Evolutionary conservation across 2,329 filamentous ascomycete species (phyloP), one percentile per base, ranked within the genome.

Genomic region (Eutypa lata): DNA sequence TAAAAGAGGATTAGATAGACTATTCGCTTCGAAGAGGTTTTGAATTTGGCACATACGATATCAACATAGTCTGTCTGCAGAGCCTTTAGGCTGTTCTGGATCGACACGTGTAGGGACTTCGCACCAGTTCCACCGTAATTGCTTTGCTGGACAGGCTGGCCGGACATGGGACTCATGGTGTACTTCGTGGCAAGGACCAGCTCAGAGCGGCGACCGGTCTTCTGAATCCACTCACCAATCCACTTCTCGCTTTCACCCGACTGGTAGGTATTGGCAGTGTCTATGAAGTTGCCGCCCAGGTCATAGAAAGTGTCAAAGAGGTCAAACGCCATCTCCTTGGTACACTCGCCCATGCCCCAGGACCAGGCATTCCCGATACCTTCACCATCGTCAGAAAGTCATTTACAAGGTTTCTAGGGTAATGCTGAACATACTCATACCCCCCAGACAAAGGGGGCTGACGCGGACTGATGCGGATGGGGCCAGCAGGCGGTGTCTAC

Each of bases 281-380:
- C 84, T 63, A 88, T 83, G 66, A 87, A 86, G 70, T 87, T 87
- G 16, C 84, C 84, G 7, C 83, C 83, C 0, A 76, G 70, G 13
- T 73, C 73, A 47, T 71, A 75, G 66, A 77, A 86, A 54, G 74
- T 74, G 56, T 86, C 82, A 2, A 86, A 71, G 10, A 87, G 72
- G 42, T 74, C 72, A 60, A 84, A 84, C 1, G 76, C 70, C 70
- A 80, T 79, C 10, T 31, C 26, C 26, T 31, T 31, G 52, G 73
- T 73, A 10, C 26, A 31, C 10, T 31, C 26, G 19, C 80, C 80
- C 70, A 83, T 71, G 24, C 68, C 60, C 0, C 64, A 52, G 7
- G 61, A 66, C 74, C 74, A 78, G 2, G 73, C 69, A 16, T 71
- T 66, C 33, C 77, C 77, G 56, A 80, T 71, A 14, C 47, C 47